phyloP scores from a whole-genome alignment of 75 land plant species.

The Larix kaempferi region DNA sequence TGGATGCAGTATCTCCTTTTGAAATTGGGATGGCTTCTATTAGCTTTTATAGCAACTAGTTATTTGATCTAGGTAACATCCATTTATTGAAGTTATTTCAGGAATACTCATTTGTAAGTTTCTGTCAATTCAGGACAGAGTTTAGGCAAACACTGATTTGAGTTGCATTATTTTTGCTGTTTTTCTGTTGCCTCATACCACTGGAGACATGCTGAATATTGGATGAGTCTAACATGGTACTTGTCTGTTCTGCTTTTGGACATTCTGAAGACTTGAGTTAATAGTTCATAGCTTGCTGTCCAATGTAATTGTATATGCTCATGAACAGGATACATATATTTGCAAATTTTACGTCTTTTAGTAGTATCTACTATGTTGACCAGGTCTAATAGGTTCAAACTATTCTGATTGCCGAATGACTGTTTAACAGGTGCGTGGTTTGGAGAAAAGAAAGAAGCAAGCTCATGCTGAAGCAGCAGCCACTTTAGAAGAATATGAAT shows the following conservation, averaged over 20 bases:
- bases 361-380: background rate
- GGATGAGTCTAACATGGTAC: background rate
- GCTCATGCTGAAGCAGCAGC: constrained; percentile 65
- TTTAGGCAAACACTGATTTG: background rate
- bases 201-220: background rate
- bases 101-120: too few relatives aligned
- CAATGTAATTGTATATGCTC: background rate
- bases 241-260: background rate
- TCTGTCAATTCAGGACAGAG: too few relatives aligned
- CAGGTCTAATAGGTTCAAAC: background rate
- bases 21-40: background rate
- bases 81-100: background rate
- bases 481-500: constrained; percentile 76
- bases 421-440: constrained; percentile 60
- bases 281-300: background rate
- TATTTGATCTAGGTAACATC: background rate
- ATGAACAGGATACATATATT: background rate
- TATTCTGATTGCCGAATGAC: background rate
- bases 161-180: background rate
- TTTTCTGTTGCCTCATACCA: background rate
- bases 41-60: background rate
- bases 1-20: constrained; percentile 1
- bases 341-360: background rate
- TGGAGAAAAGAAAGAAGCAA: constrained; percentile 64
- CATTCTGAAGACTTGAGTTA: background rate